Percentiles rank a stretch among this genome's conserved stretches.
These are phyloP conservation scores for Lachnellula suecica DNA, from an alignment of 2,329 filamentous ascomycete genomes.

Conservation along the genomic window DNA sequence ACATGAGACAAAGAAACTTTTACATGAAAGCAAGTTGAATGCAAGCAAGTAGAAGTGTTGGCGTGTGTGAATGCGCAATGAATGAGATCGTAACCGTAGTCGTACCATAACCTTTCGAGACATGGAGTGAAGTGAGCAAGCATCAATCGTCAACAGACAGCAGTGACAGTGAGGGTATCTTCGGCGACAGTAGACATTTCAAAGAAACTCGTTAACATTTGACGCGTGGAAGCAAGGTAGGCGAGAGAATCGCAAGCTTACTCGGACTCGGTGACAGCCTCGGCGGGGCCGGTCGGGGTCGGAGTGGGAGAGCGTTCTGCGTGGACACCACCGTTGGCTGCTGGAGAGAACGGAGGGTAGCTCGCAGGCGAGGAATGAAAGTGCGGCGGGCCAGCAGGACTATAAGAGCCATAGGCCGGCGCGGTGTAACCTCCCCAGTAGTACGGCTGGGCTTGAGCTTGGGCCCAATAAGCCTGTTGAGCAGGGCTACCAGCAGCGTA, in stretches of 20 bases:
- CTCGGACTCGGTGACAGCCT: constrained; percentile 12
- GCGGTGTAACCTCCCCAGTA: constrained; percentile 15
- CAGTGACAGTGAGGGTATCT: not conserved
- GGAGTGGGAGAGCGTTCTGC: constrained; percentile 27
- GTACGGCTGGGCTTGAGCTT: not conserved
- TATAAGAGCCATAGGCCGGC: constrained; percentile 11
- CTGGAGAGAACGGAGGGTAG: constrained; percentile 11
- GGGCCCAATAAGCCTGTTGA: constrained; percentile 4
- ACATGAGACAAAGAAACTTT: not conserved
- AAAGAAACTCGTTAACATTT: not conserved
- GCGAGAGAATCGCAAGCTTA: constrained; percentile 6
- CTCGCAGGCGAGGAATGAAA: constrained; percentile 1
- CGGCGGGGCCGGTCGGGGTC: constrained; percentile 21
- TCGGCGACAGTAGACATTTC: not conserved
- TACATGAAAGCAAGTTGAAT: not conserved
- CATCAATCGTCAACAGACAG: not conserved
- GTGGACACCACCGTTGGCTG: constrained; percentile 3
- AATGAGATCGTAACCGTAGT: not conserved
- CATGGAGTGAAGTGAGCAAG: not conserved
- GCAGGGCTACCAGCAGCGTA: constrained; percentile 15
- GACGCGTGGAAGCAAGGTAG: not conserved
- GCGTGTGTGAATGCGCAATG: not conserved
- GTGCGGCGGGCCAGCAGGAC: constrained; percentile 3
- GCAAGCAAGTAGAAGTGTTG: no score
- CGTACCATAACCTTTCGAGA: not conserved